These are phyloP conservation scores for Aspergillus heteromorphus DNA, from an alignment of 495 filamentous ascomycete genomes.

Conservation along the genomic window DNA sequence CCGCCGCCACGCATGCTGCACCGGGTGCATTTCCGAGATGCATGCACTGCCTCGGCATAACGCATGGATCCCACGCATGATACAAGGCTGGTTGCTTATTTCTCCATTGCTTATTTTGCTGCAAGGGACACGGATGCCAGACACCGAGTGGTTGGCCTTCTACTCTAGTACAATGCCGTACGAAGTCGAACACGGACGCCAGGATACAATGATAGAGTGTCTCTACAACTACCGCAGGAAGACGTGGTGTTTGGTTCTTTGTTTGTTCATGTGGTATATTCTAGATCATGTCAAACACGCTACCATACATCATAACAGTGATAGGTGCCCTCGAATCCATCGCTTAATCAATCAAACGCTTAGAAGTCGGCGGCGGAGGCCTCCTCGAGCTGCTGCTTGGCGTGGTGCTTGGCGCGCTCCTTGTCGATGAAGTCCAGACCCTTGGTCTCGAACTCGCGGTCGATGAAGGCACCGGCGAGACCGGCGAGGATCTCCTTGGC, in stretches of 20 bases:
- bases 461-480: slow-evolving; percentile 63
- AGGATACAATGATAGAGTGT: too few species aligned
- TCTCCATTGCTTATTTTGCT: too few species aligned
- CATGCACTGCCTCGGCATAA: too few species aligned
- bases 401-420: slow-evolving; percentile 61
- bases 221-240: too few species aligned
- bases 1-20: too few species aligned
- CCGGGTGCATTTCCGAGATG: too few species aligned
- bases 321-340: background rate
- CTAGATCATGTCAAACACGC: background rate
- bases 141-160: too few species aligned
- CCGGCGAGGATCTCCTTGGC: slow-evolving; percentile 71
- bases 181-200: too few species aligned
- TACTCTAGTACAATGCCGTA: too few species aligned
- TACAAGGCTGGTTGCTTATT: too few species aligned
- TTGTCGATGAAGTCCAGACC: slow-evolving; percentile 63
- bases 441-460: slow-evolving; percentile 68
- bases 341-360: background rate
- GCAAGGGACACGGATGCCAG: too few species aligned
- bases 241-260: background rate
- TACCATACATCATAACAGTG: background rate
- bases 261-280: background rate
- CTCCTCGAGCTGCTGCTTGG: slow-evolving; percentile 50
- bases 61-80: too few species aligned
- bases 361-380: slow-evolving; percentile 36